A percentile compares a stretch with the other conserved stretches of the same genome.
Evolutionary conservation across 352 stramenopile genomes (phyloP).

Genomic region (Thraustotheca clavata): DNA sequence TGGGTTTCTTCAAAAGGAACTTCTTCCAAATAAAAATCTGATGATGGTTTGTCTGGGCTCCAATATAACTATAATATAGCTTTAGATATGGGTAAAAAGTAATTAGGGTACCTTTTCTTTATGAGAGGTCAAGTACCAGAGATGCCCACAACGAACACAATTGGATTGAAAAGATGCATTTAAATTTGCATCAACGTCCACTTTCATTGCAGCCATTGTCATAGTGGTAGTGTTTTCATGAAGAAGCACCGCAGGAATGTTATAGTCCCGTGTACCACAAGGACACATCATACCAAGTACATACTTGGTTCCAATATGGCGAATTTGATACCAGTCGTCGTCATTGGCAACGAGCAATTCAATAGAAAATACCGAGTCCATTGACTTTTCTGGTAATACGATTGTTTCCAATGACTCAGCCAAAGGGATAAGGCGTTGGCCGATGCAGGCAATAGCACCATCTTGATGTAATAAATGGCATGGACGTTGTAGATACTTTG

Average conservation of each 20-base stretch:
- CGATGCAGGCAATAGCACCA: not conserved
- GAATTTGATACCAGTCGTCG: not conserved
- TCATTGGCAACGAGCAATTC: slow-evolving; percentile 4
- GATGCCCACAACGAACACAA: slow-evolving; percentile 1
- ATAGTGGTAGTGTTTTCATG: not conserved
- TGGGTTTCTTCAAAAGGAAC: not conserved
- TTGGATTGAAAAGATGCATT: not conserved
- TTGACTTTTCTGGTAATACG: not conserved
- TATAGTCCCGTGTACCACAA: slow-evolving; percentile 1
- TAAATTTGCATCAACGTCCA: not conserved
- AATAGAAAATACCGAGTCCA: not conserved
- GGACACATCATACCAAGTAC: slow-evolving; percentile 12
- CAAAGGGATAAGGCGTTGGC: not conserved
- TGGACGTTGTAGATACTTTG: not conserved
- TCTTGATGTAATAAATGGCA: not conserved
- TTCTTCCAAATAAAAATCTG: not conserved
- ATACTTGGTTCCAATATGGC: slow-evolving; percentile 6
- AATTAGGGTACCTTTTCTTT: not conserved
- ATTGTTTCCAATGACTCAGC: not conserved
- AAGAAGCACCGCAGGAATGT: not conserved
- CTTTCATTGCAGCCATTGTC: not conserved
- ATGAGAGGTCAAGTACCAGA: not conserved
- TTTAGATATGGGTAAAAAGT: not conserved
- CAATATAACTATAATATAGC: not conserved
- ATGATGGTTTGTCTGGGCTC: not conserved